phyloP scores from a whole-genome alignment of 495 filamentous ascomycete genomes.

The Umbilicaria muhlenbergii region DNA sequence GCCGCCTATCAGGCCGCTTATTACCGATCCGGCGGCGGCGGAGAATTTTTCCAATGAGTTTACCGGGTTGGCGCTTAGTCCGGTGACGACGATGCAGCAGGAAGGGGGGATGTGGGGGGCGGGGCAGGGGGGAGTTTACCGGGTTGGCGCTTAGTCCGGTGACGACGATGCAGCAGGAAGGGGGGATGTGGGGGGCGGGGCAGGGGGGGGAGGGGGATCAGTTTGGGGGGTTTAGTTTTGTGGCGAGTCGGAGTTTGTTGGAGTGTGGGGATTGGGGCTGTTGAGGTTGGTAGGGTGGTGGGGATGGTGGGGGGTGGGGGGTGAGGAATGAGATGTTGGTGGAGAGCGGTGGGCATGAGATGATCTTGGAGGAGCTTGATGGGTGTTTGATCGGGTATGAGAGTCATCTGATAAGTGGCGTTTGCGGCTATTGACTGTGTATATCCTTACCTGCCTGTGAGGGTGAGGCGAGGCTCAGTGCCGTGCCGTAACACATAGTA shows the following conservation, averaged over 20 bases:
- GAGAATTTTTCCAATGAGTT: conserved; percentile 91
- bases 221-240: conserved; percentile 94
- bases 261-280: conserved; percentile 30
- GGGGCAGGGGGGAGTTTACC: conserved; percentile 20
- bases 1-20: conserved; percentile 77
- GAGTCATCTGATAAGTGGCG: neutral
- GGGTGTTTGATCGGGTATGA: too few species aligned
- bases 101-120: conserved; percentile 12
- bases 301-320: neutral
- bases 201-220: conserved; percentile 40
- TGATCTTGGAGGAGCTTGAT: too few species aligned
- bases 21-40: conserved; percentile 86
- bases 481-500: too few species aligned
- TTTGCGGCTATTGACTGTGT: too few species aligned
- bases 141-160: too few species aligned
- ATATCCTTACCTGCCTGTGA: too few species aligned
- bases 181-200: conserved; percentile 13
- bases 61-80: conserved; percentile 68
- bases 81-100: conserved; percentile 30
- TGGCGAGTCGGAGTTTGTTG: conserved; percentile 75
- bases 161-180: conserved; percentile 11
- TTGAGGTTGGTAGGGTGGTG: neutral
- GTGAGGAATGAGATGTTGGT: neutral
- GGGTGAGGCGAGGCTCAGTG: too few species aligned
- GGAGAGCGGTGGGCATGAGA: neutral